phyloP scores from a whole-genome alignment of 1,139 yeast species.

The Oligophagozyma castellii region DNA sequence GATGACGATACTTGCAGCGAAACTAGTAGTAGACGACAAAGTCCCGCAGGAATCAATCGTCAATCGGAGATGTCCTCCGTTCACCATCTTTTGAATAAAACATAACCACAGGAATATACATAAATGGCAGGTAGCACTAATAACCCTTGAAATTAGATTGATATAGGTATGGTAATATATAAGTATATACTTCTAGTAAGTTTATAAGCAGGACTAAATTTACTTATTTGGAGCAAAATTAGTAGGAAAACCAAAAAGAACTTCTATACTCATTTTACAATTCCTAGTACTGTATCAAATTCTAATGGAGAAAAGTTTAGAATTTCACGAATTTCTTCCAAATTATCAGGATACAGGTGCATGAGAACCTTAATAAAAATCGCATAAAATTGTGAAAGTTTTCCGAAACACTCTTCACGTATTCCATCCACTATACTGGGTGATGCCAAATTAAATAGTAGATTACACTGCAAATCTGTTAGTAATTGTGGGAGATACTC shows the following conservation, averaged over 20 bases:
- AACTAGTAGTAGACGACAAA: constrained; percentile 15
- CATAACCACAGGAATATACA: too few species aligned
- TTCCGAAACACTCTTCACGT: constrained; percentile 33
- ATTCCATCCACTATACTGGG: constrained; percentile 49
- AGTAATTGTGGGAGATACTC: constrained; percentile 48
- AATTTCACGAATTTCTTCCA: constrained; percentile 13
- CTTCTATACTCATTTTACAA: constrained; percentile 22
- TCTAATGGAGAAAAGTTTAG: constrained; percentile 31
- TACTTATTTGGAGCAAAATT: too few species aligned
- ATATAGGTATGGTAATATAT: too few species aligned
- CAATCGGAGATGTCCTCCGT: neutral
- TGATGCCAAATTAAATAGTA: constrained; percentile 43
- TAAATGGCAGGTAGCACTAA: too few species aligned
- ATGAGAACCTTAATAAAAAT: constrained; percentile 34
- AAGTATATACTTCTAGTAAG: too few species aligned
- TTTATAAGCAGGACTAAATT: too few species aligned
- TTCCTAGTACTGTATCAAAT: constrained; percentile 52
- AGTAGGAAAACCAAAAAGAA: too few species aligned
- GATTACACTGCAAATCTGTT: constrained; percentile 44
- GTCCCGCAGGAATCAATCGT: constrained; percentile 7
- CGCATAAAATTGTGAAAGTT: constrained; percentile 39
- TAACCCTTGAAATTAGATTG: too few species aligned
- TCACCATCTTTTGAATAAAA: constrained; percentile 1
- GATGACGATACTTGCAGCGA: constrained; percentile 23
- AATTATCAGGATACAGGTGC: constrained; percentile 25